A percentile compares a stretch with the other conserved stretches of the same genome.
These are phyloP conservation scores for Fusarium torulosum DNA, from an alignment of 2,329 filamentous ascomycete species.

Conservation along the genomic window DNA sequence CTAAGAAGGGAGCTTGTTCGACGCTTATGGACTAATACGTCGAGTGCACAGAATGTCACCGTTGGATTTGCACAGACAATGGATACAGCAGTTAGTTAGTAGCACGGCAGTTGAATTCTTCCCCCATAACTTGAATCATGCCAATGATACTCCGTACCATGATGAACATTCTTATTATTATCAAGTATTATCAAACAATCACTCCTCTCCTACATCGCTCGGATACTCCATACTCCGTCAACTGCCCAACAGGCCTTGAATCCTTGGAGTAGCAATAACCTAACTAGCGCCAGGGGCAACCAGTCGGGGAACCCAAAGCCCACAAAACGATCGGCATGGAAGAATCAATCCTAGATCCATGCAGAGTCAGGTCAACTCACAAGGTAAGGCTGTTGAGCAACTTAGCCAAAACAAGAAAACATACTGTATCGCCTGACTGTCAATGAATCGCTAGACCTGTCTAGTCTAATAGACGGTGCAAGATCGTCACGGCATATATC, in stretches of 20 bases:
- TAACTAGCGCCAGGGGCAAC: slow-evolving; percentile 10
- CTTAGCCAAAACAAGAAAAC: not conserved
- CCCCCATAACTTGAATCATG: not conserved
- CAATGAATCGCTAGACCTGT: not conserved
- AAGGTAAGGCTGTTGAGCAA: not conserved
- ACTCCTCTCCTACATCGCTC: no score
- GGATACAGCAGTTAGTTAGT: not conserved
- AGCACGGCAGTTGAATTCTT: not conserved
- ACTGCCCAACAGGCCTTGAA: no score
- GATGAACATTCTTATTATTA: no score
- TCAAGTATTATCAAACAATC: no score
- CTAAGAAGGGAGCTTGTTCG: not conserved
- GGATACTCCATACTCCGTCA: no score
- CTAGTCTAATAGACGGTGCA: not conserved
- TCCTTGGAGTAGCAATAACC: not conserved
- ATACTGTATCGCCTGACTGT: not conserved
- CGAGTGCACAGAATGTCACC: not conserved
- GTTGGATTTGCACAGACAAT: not conserved
- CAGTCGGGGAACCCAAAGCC: slow-evolving; percentile 6
- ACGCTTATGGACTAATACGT: not conserved
- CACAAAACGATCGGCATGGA: slow-evolving; percentile 15
- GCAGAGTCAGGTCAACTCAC: not conserved
- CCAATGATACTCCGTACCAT: not conserved
- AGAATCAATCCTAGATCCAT: slow-evolving; percentile 16
- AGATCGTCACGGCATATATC: slow-evolving; percentile 4